Conservation (phyloP, 305 asterid genomes). For the Fraxinus baroniana region DNA sequence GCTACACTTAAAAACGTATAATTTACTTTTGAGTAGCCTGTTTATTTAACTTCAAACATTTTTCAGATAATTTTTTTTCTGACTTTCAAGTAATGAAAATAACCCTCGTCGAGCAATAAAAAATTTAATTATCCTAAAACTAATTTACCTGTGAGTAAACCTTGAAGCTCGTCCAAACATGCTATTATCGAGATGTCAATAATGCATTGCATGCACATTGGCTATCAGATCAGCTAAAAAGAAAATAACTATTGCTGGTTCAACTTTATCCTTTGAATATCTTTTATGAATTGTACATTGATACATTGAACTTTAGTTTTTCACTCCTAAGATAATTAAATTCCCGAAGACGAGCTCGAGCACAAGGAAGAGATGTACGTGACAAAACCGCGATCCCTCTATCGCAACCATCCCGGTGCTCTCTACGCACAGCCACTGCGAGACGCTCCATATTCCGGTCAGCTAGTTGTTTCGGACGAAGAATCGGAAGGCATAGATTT, state of each 20-base stretch:
- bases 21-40: neutral
- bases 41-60: neutral
- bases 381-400: constrained; percentile 54
- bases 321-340: neutral
- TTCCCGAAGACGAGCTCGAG: neutral
- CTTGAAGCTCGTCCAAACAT: neutral
- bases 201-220: neutral
- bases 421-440: constrained; percentile 35
- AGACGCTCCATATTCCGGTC: constrained; percentile 52
- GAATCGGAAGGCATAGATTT: constrained; percentile 59
- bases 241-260: neutral
- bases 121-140: neutral
- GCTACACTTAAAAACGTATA: neutral
- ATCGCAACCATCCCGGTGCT: constrained; percentile 42
- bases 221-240: neutral
- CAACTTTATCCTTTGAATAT: neutral
- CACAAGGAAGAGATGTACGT: constrained; percentile 38
- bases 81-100: neutral
- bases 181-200: neutral
- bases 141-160: neutral
- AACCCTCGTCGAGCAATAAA: neutral
- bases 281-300: neutral
- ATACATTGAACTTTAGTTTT: neutral
- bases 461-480: constrained; percentile 52
- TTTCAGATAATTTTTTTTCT: neutral